phyloP scores from a whole-genome alignment of 306 rosid genomes.

The Begonia masoniana region DNA sequence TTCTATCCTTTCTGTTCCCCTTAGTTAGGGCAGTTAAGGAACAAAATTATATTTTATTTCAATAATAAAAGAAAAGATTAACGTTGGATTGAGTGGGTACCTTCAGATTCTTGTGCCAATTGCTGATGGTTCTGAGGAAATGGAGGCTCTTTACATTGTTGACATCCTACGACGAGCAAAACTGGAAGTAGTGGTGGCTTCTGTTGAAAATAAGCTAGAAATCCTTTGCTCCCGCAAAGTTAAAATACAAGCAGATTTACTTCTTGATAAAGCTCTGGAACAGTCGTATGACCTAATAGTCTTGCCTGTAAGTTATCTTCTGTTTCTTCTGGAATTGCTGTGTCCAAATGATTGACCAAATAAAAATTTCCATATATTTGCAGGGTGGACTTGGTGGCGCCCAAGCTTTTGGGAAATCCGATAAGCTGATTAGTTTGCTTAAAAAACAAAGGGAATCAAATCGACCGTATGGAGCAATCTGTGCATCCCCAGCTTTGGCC shows the following conservation, averaged over 20 bases:
- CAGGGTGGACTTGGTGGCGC: slow-evolving; percentile 99
- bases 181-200: slow-evolving; percentile 79
- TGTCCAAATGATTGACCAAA: background rate
- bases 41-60: too few species aligned
- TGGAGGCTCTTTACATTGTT: slow-evolving; percentile 79
- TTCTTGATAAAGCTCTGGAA: slow-evolving; percentile 65
- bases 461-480: slow-evolving; percentile 81
- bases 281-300: slow-evolving; percentile 66
- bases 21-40: too few species aligned
- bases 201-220: slow-evolving; percentile 61
- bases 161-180: slow-evolving; percentile 73
- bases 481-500: slow-evolving; percentile 90
- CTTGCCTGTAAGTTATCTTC: slow-evolving; percentile 52
- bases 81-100: background rate
- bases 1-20: too few species aligned
- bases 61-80: too few species aligned
- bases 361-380: slow-evolving; percentile 13
- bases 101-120: slow-evolving; percentile 82
- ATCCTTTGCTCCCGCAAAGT: slow-evolving; percentile 66
- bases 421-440: slow-evolving; percentile 51
- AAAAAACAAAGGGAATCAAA: slow-evolving; percentile 61
- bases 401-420: slow-evolving; percentile 69
- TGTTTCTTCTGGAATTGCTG: background rate
- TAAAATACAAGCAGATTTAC: slow-evolving; percentile 70
- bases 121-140: slow-evolving; percentile 85